Conservation (phyloP, 2,329 filamentous ascomycete species). For the Botrytis pseudocinerea region DNA sequence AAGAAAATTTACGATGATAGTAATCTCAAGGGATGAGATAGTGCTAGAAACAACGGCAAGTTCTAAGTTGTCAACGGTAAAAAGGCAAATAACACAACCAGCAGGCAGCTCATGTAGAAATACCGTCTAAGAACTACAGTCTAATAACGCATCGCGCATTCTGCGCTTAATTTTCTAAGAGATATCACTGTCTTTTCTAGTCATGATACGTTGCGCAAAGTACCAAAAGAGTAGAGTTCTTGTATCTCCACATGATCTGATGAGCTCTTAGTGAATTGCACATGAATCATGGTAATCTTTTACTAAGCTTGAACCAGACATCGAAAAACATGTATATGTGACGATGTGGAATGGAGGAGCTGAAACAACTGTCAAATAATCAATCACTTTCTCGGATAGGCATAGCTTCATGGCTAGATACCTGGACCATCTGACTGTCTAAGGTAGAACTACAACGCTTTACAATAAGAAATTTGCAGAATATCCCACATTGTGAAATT, state of each 20-base stretch:
- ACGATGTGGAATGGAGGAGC: neutral
- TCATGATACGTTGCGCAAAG: neutral
- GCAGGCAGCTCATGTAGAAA: rapidly evolving
- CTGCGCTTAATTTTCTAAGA: no score
- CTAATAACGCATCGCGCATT: neutral
- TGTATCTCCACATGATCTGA: neutral
- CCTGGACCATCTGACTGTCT: rapidly evolving
- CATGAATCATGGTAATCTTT: no score
- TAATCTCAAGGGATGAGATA: neutral
- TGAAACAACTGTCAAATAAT: rapidly evolving
- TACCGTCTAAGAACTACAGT: neutral
- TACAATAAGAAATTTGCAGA: rapidly evolving
- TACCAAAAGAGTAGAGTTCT: neutral
- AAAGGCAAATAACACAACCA: neutral
- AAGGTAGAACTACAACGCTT: rapidly evolving
- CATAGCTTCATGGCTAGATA: no score
- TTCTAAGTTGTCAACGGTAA: rapidly evolving
- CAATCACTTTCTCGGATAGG: neutral
- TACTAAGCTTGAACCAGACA: neutral
- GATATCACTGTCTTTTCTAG: no score
- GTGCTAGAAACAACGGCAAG: neutral
- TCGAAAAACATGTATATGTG: neutral
- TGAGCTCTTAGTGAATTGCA: no score
- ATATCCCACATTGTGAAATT: rapidly evolving
- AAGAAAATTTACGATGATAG: no score